These are phyloP conservation scores for Acmispon strigosus DNA, from an alignment of 306 rosid genomes.

Conservation along the genomic window DNA sequence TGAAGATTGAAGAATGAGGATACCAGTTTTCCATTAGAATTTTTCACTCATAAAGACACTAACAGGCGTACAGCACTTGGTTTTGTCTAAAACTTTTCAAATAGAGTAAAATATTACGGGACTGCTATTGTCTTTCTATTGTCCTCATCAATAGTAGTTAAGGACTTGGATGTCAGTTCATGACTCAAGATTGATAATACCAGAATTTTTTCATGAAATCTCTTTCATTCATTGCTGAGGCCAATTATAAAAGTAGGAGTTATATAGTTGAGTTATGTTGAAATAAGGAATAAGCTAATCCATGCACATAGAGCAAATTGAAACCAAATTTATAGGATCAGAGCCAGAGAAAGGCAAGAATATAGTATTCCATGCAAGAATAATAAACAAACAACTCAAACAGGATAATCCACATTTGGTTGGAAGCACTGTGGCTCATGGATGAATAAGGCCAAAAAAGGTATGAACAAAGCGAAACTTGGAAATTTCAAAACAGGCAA, in stretches of 20 bases:
- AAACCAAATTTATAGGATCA: not conserved
- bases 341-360: not conserved
- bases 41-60: conserved; percentile 12
- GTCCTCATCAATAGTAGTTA: not conserved
- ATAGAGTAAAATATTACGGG: not conserved
- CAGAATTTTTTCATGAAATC: not conserved
- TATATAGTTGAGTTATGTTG: not conserved
- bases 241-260: not conserved
- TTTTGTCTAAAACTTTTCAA: not conserved
- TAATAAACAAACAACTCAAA: not conserved
- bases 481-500: not conserved
- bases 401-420: not conserved
- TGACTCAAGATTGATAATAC: not conserved
- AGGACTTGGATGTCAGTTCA: conserved; percentile 4
- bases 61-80: conserved; percentile 6
- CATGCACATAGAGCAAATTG: not conserved
- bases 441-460: not conserved
- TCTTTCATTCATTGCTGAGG: not conserved
- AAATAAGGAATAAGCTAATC: not conserved
- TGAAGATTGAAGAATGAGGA: not conserved
- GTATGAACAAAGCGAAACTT: not conserved
- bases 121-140: not conserved
- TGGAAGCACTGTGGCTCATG: not conserved
- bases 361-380: not conserved
- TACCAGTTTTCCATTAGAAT: not conserved